phyloP scores from a whole-genome alignment of 306 rosid genomes.

The Gynostemma pentaphyllum region DNA sequence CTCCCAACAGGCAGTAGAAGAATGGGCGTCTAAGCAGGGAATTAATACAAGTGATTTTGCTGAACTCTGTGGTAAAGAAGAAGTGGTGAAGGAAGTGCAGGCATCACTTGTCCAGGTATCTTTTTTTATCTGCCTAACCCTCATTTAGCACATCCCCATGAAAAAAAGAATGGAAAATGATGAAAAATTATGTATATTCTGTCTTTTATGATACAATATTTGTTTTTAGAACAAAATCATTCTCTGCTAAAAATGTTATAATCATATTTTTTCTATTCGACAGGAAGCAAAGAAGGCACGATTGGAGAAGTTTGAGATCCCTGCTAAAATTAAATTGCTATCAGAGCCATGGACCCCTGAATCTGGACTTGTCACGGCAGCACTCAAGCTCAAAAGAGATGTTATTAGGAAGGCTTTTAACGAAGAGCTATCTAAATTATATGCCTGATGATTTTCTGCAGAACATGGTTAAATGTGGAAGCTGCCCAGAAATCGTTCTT shows the following conservation, averaged over 20 bases:
- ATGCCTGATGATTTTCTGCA: conserved; percentile 20
- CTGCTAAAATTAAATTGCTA: conserved; percentile 63
- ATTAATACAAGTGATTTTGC: conserved; percentile 39
- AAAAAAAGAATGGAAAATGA: not conserved
- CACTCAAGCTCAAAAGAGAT: conserved; percentile 94
- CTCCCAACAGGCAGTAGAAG: conserved; percentile 50
- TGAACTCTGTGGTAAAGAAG: conserved; percentile 62
- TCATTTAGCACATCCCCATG: not conserved
- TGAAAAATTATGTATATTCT: not conserved
- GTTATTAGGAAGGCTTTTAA: conserved; percentile 51
- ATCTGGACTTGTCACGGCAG: conserved; percentile 83
- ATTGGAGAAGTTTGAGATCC: conserved; percentile 78
- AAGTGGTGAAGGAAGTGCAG: conserved; percentile 50
- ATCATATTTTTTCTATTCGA: not conserved
- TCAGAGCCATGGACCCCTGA: conserved; percentile 79
- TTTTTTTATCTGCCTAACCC: not conserved
- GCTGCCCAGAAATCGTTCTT: not conserved
- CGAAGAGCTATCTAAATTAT: conserved; percentile 53
- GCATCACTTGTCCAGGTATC: conserved; percentile 65
- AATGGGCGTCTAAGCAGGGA: conserved; percentile 77
- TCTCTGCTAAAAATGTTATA: too few relatives aligned
- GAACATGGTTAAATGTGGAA: conserved; percentile 5
- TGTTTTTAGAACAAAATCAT: not conserved
- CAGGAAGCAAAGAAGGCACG: conserved; percentile 84
- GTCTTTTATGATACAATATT: not conserved